These are phyloP conservation scores for Pseudocercospora vitis DNA, from an alignment of 2,329 filamentous ascomycete genomes.

Conservation along the genomic window DNA sequence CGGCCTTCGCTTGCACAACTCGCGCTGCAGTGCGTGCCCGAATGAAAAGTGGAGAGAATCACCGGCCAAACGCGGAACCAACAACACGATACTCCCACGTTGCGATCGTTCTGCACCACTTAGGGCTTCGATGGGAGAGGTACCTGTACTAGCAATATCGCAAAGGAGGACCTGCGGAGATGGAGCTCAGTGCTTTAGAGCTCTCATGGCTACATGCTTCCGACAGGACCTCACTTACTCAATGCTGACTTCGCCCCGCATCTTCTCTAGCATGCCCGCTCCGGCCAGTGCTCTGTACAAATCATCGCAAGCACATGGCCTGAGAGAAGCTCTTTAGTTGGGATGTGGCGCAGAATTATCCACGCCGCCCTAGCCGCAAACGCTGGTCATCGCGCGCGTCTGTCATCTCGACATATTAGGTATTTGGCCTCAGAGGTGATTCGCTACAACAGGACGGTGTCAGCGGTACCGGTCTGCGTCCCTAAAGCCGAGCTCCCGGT, in stretches of 20 bases:
- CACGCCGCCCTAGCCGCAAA: too few species aligned
- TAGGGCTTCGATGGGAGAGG: neutral
- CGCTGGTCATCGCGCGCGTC: too few species aligned
- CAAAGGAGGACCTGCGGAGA: neutral
- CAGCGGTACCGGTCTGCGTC: too few species aligned
- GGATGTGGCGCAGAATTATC: too few species aligned
- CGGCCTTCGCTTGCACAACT: neutral
- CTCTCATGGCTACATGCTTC: neutral
- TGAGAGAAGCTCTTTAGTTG: too few species aligned
- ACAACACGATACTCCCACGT: neutral
- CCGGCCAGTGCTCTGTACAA: too few species aligned
- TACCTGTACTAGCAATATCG: neutral
- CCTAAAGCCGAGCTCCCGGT: neutral
- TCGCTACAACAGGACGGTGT: too few species aligned
- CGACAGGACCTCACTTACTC: slow-evolving; percentile 1
- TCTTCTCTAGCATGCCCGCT: too few species aligned
- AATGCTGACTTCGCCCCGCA: too few species aligned
- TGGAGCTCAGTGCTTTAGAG: neutral
- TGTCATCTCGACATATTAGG: too few species aligned
- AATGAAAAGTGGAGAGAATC: neutral
- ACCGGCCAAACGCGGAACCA: neutral
- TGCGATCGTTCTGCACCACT: neutral
- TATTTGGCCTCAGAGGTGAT: too few species aligned
- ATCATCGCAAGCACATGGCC: too few species aligned
- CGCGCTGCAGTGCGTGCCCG: neutral